Conservation (phyloP, 805 yeast genomes). For the Teunomyces pallodes region DNA sequence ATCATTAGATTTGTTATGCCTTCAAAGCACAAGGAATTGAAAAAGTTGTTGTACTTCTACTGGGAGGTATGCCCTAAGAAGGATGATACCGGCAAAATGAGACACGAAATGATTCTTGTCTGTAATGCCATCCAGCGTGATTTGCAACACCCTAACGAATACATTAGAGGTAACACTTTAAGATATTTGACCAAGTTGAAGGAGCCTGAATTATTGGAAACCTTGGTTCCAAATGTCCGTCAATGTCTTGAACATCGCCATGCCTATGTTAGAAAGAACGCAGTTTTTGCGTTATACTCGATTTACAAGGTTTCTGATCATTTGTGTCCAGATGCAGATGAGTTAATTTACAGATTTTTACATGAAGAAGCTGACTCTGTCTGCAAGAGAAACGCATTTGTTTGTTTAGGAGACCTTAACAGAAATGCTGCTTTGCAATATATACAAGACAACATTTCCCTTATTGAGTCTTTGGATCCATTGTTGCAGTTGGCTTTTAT, state of each 20-base stretch:
- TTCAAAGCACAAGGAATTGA: conserved; percentile 82
- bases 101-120: conserved; percentile 97
- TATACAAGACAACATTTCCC: conserved; percentile 65
- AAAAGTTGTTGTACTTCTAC: conserved; percentile 88
- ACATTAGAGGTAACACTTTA: conserved; percentile 90
- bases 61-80: conserved; percentile 98
- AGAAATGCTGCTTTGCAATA: conserved; percentile 82
- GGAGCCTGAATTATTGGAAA: conserved; percentile 92
- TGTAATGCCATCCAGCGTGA: conserved; percentile 98
- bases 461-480: conserved; percentile 70
- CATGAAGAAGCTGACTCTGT: conserved; percentile 86
- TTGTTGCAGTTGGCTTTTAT: conserved; percentile 84
- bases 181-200: conserved; percentile 86
- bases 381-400: conserved; percentile 93
- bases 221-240: conserved; percentile 89
- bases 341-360: conserved; percentile 69
- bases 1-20: conserved; percentile 98
- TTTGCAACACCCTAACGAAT: conserved; percentile 96
- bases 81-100: conserved; percentile 83
- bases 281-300: conserved; percentile 84
- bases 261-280: conserved; percentile 96
- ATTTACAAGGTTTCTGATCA: conserved; percentile 81
- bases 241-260: conserved; percentile 93
- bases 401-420: conserved; percentile 77
- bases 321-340: conserved; percentile 94